Base-by-base conservation (phyloP, 768 basidiomycete genomes). In the Pholiota microspora region DNA sequence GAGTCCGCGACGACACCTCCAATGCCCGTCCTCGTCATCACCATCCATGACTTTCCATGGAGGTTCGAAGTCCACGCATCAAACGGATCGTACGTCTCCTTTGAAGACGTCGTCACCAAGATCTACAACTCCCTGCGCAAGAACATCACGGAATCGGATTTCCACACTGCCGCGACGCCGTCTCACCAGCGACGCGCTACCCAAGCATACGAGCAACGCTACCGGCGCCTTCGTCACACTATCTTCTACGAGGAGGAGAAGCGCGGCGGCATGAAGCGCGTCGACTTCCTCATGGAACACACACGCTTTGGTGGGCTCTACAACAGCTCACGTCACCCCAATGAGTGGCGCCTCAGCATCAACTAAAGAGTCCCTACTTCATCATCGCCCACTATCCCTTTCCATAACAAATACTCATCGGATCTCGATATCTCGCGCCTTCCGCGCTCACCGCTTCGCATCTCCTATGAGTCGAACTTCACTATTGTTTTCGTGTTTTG, bases 231-330 rank as follows among this genome's bases (percentile, higher is more conserved):
- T 7, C 59, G 64, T 71, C 13, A 59, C 67, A 2, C 64, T 65
- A 32, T 69, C 64, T 0, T 31, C 12, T 72, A 73, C 34, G 73
- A 72, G 15, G 70, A 71, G 34, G 82, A 85, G 72, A 76, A 77
- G 59, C 65, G 62, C 2, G 73, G 74, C 45, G 82, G 81, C 0
- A 71, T 85, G 56, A 81, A 77, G 62, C 72, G 84, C 45, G 74
- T 85, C 2, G 85, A 86, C 64, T 84, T 84, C 61, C 67, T 86
- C 45, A 70, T 76, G 62, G 76, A 73, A 4, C 66, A 64, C 9
- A 75, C 69, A 1, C 66, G 64, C 42, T 81, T 83, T 69, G 61
- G 72, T 63, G 79, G 80, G 18, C 60, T 83, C 21, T 72, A 72
- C 52, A 63, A 56, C 47, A 34, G 23, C 13, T 49, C 49, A 13